Evolutionary conservation across 805 yeast genomes (phyloP), one percentile per base, ranked within the genome.

Genomic region (Nakazawaea peltata): DNA sequence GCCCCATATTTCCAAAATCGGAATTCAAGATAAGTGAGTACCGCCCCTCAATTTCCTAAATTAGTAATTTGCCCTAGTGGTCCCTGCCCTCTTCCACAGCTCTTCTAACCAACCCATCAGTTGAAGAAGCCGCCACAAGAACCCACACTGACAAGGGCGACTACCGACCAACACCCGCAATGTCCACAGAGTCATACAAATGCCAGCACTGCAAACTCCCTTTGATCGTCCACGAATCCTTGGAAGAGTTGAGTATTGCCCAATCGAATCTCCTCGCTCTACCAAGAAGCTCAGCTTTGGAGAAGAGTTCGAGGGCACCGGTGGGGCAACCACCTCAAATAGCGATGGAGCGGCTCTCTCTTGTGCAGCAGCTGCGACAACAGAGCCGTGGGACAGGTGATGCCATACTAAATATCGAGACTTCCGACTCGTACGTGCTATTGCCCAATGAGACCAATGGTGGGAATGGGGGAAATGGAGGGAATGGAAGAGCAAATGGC

Each of bases 201-300:
- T 81, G 92, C 54, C 82, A 74, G 48, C 57, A 74, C 45, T 81
- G 90, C 53, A 65, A 71, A 39, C 61, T 71, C 15, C 81, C 83
- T 1, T 49, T 81, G 22, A 49, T 53, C 10, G 55, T 79, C 4
- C 83, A 81, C 49, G 66, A 66, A 10, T 69, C 85, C 0, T 50
- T 81, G 11, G 51, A 59, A 15, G 68, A 67, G 22, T 51, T 79
- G 18, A 67, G 72, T 32, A 57, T 64, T 16, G 75, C 78, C 0
- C 87, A 80, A 49, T 56, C 67, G 3, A 66, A 69, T 26, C 59
- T 79, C 16, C 56, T 81, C 14, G 58, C 71, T 0, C 56, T 57
- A n/a, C 60, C 58, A 5, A 60, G 48, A 36, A 45, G 45, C 46
- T 27, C 19, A 8, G 8, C 6, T 8, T 19, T 27, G 7, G 16